phyloP scores from a whole-genome alignment of 2,329 filamentous ascomycete species.

The Cryphonectria carpinicola region DNA sequence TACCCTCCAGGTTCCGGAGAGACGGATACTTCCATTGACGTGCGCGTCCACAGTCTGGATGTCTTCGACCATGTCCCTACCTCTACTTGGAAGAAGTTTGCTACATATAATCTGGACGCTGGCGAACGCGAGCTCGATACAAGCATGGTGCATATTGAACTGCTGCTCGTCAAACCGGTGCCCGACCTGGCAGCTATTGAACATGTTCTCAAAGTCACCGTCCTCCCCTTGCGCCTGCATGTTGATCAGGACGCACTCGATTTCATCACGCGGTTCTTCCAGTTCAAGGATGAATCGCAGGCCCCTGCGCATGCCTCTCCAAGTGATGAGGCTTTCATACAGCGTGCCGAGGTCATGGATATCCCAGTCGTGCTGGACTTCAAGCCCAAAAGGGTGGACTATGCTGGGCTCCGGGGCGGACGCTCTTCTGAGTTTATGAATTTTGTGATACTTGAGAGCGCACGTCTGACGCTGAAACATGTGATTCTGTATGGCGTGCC shows the following conservation, averaged over 20 bases:
- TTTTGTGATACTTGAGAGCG: conserved; percentile 88
- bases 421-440: conserved; percentile 99
- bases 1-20: conserved; percentile 77
- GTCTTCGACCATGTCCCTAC: conserved; percentile 93
- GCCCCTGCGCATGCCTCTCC: conserved; percentile 58
- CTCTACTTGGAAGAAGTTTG: conserved; percentile 98
- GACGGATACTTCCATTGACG: conserved; percentile 84
- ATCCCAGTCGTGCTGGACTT: conserved; percentile 88
- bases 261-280: conserved; percentile 96
- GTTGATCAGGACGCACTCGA: conserved; percentile 97
- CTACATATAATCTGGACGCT: conserved; percentile 87
- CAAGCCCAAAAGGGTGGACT: conserved; percentile 98
- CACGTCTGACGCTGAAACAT: conserved; percentile 83
- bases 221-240: conserved; percentile 86
- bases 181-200: conserved; percentile 85
- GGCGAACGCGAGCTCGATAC: conserved; percentile 84
- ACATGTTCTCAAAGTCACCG: conserved; percentile 76
- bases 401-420: conserved; percentile 86
- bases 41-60: conserved; percentile 81
- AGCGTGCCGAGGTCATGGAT: conserved; percentile 84
- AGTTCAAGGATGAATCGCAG: conserved; percentile 83
- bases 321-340: conserved; percentile 82
- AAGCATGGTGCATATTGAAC: conserved; percentile 87
- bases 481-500: conserved; percentile 91
- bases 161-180: conserved; percentile 86